Percentiles rank a stretch among this genome's conserved stretches.
Evolutionary conservation across 176 grass and related monocot species (phyloP).

Genomic region (Chloris gayana): DNA sequence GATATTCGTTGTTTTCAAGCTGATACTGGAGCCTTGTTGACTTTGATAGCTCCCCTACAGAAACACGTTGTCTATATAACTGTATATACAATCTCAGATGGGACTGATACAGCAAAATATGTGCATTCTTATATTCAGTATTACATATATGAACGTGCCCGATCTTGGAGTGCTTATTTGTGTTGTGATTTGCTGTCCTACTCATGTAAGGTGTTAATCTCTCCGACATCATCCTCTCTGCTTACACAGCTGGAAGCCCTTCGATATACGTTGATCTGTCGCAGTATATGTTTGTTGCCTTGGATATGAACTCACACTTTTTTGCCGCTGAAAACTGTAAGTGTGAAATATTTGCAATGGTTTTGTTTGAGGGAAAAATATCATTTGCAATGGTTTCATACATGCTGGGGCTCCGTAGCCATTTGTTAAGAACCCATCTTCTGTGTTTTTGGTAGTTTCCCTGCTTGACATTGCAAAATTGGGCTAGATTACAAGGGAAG

Average conservation of each 20-base stretch:
- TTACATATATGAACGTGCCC: neutral
- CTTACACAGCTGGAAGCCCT: neutral
- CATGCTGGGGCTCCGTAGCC: neutral
- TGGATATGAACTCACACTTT: neutral
- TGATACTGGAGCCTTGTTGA: conserved; percentile 16
- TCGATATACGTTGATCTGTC: neutral
- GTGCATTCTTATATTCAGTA: neutral
- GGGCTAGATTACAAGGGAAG: too few species aligned
- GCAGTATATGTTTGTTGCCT: neutral
- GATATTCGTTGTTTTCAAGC: neutral
- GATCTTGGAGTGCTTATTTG: neutral
- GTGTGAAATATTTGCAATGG: too few species aligned
- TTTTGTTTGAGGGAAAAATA: too few species aligned
- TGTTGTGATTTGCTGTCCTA: neutral
- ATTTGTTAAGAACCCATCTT: neutral
- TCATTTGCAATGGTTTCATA: too few species aligned
- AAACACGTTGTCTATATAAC: conserved; percentile 10
- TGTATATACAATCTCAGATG: conserved; percentile 3
- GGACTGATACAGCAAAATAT: neutral
- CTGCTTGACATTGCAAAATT: too few species aligned
- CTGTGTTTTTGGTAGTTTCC: neutral
- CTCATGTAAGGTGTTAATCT: neutral
- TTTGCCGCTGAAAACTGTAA: neutral
- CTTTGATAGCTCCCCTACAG: neutral
- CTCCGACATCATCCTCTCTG: neutral